A percentile compares a stretch with the other conserved stretches of the same genome.
Evolutionary conservation across 2,329 filamentous ascomycete species (phyloP).

Genomic region (Colletotrichum orbiculare): DNA sequence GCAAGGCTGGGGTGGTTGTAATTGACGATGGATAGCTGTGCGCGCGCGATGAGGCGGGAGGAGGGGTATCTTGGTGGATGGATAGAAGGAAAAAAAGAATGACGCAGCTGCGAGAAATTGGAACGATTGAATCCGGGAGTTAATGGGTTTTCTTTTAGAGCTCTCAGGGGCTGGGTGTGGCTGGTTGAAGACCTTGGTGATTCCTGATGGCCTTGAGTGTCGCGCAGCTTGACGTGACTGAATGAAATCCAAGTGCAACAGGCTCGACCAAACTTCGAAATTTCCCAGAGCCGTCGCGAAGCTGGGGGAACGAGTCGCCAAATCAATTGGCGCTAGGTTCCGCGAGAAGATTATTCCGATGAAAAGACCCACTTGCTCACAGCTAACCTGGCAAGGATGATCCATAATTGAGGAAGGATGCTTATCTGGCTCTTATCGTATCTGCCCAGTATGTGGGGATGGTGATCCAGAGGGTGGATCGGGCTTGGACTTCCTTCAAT

Average conservation of each 20-base stretch:
- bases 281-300: slow-evolving; percentile 48
- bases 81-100: slow-evolving; percentile 13
- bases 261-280: slow-evolving; percentile 48
- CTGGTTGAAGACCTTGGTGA: too few relatives aligned
- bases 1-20: slow-evolving; percentile 23
- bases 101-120: slow-evolving; percentile 5
- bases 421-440: slow-evolving; percentile 23
- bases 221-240: slow-evolving; percentile 31
- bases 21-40: neutral
- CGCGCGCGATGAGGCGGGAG: slow-evolving; percentile 13
- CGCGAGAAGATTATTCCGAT: slow-evolving; percentile 50
- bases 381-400: slow-evolving; percentile 21
- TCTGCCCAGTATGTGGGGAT: neutral
- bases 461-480: too few relatives aligned
- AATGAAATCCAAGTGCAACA: slow-evolving; percentile 13
- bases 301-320: slow-evolving; percentile 53
- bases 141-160: too few relatives aligned
- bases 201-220: slow-evolving; percentile 17
- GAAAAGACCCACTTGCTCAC: slow-evolving; percentile 20
- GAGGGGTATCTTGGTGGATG: slow-evolving; percentile 28
- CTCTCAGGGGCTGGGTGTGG: too few relatives aligned
- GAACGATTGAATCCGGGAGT: neutral
- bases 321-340: slow-evolving; percentile 54
- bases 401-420: neutral
- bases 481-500: too few relatives aligned